Evolutionary conservation across 306 rosid genomes (phyloP), one percentile per base, ranked within the genome.

Genomic region (Alnus glutinosa): DNA sequence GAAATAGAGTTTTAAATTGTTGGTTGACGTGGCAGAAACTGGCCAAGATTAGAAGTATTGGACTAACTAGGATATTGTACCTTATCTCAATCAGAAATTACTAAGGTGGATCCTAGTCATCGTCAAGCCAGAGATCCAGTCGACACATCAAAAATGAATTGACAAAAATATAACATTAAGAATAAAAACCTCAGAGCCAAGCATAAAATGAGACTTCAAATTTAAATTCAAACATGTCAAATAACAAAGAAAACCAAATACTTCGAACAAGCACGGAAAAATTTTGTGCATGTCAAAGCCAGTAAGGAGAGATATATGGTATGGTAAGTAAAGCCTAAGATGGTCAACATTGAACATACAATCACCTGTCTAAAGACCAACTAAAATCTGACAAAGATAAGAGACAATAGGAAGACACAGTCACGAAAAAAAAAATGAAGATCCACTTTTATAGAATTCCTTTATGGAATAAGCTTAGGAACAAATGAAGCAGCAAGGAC

Each of bases 371-470:
- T 34, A 63, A 34, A 63, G 19, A 63, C 46, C 70, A 34, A 63
- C 46, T 63, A 63, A 32, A 34, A 30, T 63, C 46, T 32, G 46
- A 32, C 23, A 32, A 32, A 34, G 5, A 34, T 13, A 13, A 32
- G 13, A 63, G 67, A 61, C n/a, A 34, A 63, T n/a, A 12, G 51
- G 50, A 44, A 23, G 54, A n/a, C 7, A 46, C 55, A 69, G 73
- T 4, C 14, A 1, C 10, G 55, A 80, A 64, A 74, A 59, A 39
- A 72, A 75, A 61, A 75, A 70, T 75, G 70, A 72, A 58, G 72
- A 57, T 76, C 77, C 50, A 71, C 58, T 70, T 81, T 48, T 44
- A 81, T 61, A 70, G 77, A 76, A 36, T 75, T 81, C 80, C 74
- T 16, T 28, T 30, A 36, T 8, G 54, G 79, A 80, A 75, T 68